Percentiles rank a stretch among this genome's conserved stretches.
Evolutionary conservation across 108 stramenopile genomes (phyloP).

Genomic region (Craspedostauros australis): DNA sequence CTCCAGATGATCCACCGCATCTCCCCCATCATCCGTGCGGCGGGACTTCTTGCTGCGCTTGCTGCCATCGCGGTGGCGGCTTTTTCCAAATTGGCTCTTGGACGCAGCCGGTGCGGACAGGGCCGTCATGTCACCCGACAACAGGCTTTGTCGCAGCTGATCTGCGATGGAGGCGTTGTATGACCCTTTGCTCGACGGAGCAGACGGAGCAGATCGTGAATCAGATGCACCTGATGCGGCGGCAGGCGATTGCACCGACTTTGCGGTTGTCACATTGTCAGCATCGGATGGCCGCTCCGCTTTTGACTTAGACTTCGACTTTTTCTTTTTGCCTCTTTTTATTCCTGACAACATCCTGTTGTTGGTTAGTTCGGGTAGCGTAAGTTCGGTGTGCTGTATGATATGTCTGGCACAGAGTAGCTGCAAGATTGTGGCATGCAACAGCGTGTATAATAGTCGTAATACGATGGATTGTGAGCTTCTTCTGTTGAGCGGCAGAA

Average conservation of each 20-base stretch:
- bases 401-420: no score
- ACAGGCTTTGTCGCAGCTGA: slow-evolving; percentile 18
- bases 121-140: not conserved
- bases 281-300: not conserved
- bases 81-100: no score
- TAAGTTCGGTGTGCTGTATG: no score
- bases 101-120: no score
- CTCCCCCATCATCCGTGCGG: no score
- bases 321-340: slow-evolving; percentile 54
- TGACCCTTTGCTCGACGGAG: not conserved
- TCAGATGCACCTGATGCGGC: not conserved
- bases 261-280: not conserved
- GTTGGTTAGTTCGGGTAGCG: no score
- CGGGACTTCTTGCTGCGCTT: no score
- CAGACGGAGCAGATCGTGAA: not conserved
- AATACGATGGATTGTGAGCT: no score
- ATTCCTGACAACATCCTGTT: slow-evolving; percentile 57
- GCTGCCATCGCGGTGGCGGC: no score
- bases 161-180: slow-evolving; percentile 52
- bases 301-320: slow-evolving; percentile 1
- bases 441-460: no score
- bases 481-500: no score
- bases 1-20: not conserved
- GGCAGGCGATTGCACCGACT: not conserved
- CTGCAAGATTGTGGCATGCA: no score